Evolutionary conservation across 208 protist species (phyloP).

Genomic region (Histomonas meleagridis): DNA sequence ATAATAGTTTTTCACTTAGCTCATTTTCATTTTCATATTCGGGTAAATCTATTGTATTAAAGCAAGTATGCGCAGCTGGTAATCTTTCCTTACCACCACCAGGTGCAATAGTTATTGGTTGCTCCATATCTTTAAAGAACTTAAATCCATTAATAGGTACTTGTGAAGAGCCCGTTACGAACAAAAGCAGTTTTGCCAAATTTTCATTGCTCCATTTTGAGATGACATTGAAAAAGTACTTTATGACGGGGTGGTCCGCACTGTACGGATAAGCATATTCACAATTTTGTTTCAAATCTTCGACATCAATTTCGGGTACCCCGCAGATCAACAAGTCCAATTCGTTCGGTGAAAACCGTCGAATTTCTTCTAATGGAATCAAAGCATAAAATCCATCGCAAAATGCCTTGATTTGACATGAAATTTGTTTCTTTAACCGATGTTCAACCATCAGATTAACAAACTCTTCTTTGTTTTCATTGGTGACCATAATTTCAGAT

Average conservation of each 20-base stretch:
- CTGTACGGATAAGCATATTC: slow-evolving; percentile 69
- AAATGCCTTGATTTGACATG: slow-evolving; percentile 79
- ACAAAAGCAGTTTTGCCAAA: slow-evolving; percentile 80
- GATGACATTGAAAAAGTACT: slow-evolving; percentile 90
- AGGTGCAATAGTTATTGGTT: slow-evolving; percentile 47
- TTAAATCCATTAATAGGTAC: slow-evolving; percentile 90
- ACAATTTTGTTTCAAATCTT: slow-evolving; percentile 75
- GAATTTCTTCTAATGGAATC: slow-evolving; percentile 73
- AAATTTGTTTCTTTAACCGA: slow-evolving; percentile 73
- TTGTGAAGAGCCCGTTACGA: slow-evolving; percentile 87
- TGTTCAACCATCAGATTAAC: slow-evolving; percentile 74
- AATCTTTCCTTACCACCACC: slow-evolving; percentile 56
- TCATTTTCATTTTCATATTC: slow-evolving; percentile 68
- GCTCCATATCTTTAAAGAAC: slow-evolving; percentile 52
- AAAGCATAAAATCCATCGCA: slow-evolving; percentile 84
- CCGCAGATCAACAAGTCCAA: slow-evolving; percentile 93
- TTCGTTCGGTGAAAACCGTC: slow-evolving; percentile 82
- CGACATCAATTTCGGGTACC: slow-evolving; percentile 83
- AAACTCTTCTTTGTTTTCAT: slow-evolving; percentile 88
- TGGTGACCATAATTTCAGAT: slow-evolving; percentile 73
- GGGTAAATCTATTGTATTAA: slow-evolving; percentile 79
- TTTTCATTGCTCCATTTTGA: slow-evolving; percentile 64
- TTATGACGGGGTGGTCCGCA: slow-evolving; percentile 58
- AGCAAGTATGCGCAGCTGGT: slow-evolving; percentile 88
- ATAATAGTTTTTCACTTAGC: slow-evolving; percentile 46